Base-by-base conservation (phyloP, 495 filamentous ascomycete species). In the Penicillium lagena region DNA sequence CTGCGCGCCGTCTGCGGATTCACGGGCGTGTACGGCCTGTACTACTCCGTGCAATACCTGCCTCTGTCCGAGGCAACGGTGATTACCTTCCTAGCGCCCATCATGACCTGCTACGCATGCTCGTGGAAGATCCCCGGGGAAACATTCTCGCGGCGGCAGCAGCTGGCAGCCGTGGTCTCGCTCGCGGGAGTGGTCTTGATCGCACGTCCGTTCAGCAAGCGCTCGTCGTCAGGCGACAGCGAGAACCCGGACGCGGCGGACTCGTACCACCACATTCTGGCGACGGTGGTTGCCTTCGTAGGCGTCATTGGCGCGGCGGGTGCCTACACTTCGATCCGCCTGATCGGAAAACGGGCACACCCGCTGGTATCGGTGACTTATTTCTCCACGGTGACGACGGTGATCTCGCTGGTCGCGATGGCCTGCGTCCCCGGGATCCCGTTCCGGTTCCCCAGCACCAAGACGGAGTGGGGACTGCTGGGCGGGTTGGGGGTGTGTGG, bases 31-130 rank as follows among this genome's bases (percentile, higher is more conserved):
- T 88, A 81, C 63, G 82, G 84, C 8, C 64, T 87, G 38, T 87
- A 88, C 51, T 89, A 87, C 55, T 91, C 87, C 2, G 80, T 96
- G 7, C 77, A 85, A 49, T 96, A 96, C 56, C 81, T 97, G 4
- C 86, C 89, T 1, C 73, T 97, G 0, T 84, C 89, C 6, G 91
- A 97, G 54, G 90, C 93, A 9, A 95, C 89, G 0, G 93, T 96
- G 0, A 82, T 97, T 36, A 95, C 89, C 36, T 97, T 96, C 56
- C 77, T 97, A 1, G 79, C 86, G 0, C 93, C 93, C 0, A 82
- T 82, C 12, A 73, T 95, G 2, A 76, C 87, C n/a, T 86, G 87
- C 40, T 95, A 87, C 58, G 81, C 82, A 9, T 95, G 90, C 59
- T 86, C 85, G 12, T 59, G 90, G 13, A 67, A 96, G 12, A 75